Base-by-base conservation (phyloP, 345 rosid genomes). In the Pseudoturritis turrita region DNA sequence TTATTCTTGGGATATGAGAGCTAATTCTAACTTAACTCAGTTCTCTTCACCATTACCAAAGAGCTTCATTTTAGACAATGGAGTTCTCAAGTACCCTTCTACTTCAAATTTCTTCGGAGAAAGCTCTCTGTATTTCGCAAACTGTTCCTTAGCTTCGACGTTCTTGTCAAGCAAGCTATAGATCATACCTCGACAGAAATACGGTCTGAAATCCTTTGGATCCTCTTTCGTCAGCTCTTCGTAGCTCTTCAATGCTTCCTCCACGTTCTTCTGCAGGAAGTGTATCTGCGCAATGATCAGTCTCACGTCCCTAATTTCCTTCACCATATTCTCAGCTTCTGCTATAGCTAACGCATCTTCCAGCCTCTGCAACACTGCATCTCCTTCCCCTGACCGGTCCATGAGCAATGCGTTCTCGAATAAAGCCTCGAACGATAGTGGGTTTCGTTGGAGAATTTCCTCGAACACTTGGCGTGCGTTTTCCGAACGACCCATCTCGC, bases 401-500 rank as follows among this genome's bases (percentile, higher is more conserved):
- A 89, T 89, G 36, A 89, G 64, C 71, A 92, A 79, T 2, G 98
- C 95, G 33, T 88, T 92, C 86, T 92, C 98, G 36, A 90, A 94
- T 73, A 94, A 72, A 2, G 92, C 96, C 79, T 94, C 96, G n/a
- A 91, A 94, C 12, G 87, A 89, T 14, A 94, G 69, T 4, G 98
- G 97, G 64, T 94, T 84, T 26, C 64, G 12, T 2, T 52, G 58
- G 7, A 94, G 96, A 81, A 94, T 89, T 81, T 94, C 89, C 45
- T 94, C 97, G 63, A 94, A 94, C 88, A 85, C 68, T 0, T 80
- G 70, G 77, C 96, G 96, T 56, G 97, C 97, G 25, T 87, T 71
- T 25, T 78, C 78, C 1, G 70, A 64, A 18, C 81, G 84, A 22
- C 97, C 91, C 86, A 87, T 80, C 35, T 94, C 92, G 0, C 53